phyloP scores from a whole-genome alignment of 2,329 filamentous ascomycete species.

The Phialocephala sp. region DNA sequence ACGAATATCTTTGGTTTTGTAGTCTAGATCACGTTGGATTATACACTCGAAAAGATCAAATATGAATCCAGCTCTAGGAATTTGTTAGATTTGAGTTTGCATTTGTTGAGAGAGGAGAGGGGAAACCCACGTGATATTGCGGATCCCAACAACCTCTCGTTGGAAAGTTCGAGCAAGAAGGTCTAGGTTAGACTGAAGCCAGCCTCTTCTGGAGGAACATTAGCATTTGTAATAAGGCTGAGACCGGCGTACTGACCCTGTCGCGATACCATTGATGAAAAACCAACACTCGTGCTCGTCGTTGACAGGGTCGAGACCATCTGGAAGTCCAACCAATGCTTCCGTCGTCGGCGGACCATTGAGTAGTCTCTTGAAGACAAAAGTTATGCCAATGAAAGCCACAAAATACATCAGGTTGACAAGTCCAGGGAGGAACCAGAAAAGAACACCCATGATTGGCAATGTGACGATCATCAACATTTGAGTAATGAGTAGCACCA shows the following conservation, averaged over 20 bases:
- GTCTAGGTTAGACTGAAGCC: slow-evolving; percentile 74
- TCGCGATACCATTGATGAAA: slow-evolving; percentile 75
- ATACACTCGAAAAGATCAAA: slow-evolving; percentile 81
- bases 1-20: slow-evolving; percentile 71
- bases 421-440: slow-evolving; percentile 55
- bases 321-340: slow-evolving; percentile 56
- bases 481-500: slow-evolving; percentile 63
- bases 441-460: slow-evolving; percentile 43
- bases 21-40: slow-evolving; percentile 75
- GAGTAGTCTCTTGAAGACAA: slow-evolving; percentile 55
- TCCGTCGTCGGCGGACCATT: slow-evolving; percentile 54
- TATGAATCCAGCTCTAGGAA: slow-evolving; percentile 63
- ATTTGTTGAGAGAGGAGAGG: slow-evolving; percentile 43
- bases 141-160: slow-evolving; percentile 72
- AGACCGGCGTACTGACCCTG: slow-evolving; percentile 52
- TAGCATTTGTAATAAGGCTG: not conserved
- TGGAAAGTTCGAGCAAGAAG: slow-evolving; percentile 74
- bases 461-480: slow-evolving; percentile 62
- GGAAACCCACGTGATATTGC: slow-evolving; percentile 67
- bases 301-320: slow-evolving; percentile 55
- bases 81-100: slow-evolving; percentile 51
- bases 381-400: slow-evolving; percentile 56
- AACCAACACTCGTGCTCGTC: slow-evolving; percentile 73
- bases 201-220: slow-evolving; percentile 52
- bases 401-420: slow-evolving; percentile 47